These are phyloP conservation scores for Colletotrichum tanaceti DNA, from an alignment of 2,329 filamentous ascomycete species.

Conservation along the genomic window DNA sequence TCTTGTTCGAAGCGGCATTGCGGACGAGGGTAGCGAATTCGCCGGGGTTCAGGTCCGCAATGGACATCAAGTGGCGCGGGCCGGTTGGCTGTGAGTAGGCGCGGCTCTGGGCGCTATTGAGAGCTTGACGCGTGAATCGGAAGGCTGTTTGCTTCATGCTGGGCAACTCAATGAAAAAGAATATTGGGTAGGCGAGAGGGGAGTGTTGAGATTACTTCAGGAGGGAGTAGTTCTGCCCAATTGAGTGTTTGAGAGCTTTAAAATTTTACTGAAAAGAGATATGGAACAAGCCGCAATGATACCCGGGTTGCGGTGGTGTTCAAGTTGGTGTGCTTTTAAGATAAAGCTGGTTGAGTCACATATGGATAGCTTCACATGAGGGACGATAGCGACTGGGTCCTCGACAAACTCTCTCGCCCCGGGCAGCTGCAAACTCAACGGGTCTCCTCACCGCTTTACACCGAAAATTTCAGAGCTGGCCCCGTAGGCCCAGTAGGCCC, in stretches of 20 bases:
- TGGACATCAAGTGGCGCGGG: conserved; percentile 91
- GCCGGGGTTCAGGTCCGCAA: conserved; percentile 81
- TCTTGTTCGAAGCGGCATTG: conserved; percentile 83
- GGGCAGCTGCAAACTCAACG: conserved; percentile 31
- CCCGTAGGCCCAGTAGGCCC: conserved; percentile 6
- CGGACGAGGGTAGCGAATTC: conserved; percentile 86
- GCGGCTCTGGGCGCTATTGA: conserved; percentile 54
- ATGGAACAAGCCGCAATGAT: conserved; percentile 3
- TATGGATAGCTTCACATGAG: conserved; percentile 27
- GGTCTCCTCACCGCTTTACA: conserved; percentile 38
- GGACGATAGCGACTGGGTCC: conserved; percentile 15
- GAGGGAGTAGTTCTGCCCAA: background rate
- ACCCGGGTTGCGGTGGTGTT: conserved; percentile 14
- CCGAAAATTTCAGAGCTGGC: conserved; percentile 38
- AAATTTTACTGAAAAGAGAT: background rate
- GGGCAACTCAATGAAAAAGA: conserved; percentile 17
- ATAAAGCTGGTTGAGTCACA: conserved; percentile 34
- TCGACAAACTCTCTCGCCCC: conserved; percentile 20
- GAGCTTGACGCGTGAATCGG: conserved; percentile 50
- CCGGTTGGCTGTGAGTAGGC: conserved; percentile 54
- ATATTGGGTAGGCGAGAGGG: background rate
- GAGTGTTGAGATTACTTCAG: conserved; percentile 14
- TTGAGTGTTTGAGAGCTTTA: conserved; percentile 9
- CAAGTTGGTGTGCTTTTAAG: conserved; percentile 13
- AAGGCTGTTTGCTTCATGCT: conserved; percentile 52